phyloP scores from a whole-genome alignment of 2,329 filamentous ascomycete genomes.

The Basipetospora chlamydospora region DNA sequence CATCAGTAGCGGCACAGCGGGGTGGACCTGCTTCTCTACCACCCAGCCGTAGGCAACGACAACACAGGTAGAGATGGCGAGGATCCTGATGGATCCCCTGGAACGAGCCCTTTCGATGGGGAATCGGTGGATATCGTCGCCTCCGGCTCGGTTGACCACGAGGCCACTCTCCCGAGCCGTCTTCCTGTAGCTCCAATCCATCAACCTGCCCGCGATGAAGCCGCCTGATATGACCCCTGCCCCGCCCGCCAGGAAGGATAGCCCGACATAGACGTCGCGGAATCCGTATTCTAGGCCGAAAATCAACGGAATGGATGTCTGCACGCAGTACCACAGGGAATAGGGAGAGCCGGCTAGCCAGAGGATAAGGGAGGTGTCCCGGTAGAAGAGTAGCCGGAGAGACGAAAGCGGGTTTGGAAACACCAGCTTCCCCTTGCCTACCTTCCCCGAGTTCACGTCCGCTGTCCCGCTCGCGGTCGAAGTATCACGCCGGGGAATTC shows the following conservation, averaged over 20 bases:
- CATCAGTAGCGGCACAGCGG: conserved; percentile 32
- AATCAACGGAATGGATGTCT: conserved; percentile 27
- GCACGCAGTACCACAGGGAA: conserved; percentile 33
- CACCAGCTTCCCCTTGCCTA: neutral
- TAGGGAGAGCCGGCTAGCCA: conserved; percentile 29
- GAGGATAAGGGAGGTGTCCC: conserved; percentile 28
- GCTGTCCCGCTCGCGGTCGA: no score
- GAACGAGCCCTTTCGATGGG: conserved; percentile 37
- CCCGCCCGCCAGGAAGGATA: conserved; percentile 37
- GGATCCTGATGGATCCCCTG: conserved; percentile 33
- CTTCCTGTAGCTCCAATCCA: conserved; percentile 55
- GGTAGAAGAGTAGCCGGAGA: conserved; percentile 24
- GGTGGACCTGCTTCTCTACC: conserved; percentile 22
- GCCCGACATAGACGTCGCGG: conserved; percentile 37
- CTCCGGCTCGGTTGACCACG: conserved; percentile 34
- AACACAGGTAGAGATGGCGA: conserved; percentile 31
- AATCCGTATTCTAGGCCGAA: conserved; percentile 40
- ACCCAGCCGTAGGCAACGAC: conserved; percentile 39
- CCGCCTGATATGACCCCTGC: conserved; percentile 31
- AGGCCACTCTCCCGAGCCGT: conserved; percentile 39
- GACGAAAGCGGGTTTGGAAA: conserved; percentile 25
- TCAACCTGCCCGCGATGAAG: conserved; percentile 32
- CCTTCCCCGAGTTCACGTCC: neutral
- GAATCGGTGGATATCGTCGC: conserved; percentile 31
- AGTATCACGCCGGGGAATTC: no score